Percentiles rank a stretch among this genome's conserved stretches.
These are phyloP conservation scores for Ceriops tagal DNA, from an alignment of 345 rosid genomes.

Conservation along the genomic window DNA sequence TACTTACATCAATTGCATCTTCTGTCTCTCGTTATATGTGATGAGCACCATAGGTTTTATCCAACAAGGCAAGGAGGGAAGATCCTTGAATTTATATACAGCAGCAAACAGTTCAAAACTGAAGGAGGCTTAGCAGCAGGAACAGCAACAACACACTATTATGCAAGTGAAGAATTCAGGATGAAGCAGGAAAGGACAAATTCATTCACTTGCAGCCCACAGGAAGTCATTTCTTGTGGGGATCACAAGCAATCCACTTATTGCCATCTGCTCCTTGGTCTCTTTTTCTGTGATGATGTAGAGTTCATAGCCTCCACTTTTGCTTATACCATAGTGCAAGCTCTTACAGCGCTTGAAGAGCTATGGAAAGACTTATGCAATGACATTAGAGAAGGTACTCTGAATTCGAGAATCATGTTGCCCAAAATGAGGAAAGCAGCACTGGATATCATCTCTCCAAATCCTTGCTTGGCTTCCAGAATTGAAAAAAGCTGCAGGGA, in stretches of 20 bases:
- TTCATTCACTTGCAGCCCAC: conserved; percentile 81
- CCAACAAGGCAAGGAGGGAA: conserved; percentile 78
- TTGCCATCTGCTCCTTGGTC: conserved; percentile 89
- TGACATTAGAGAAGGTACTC: conserved; percentile 56
- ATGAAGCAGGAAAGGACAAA: conserved; percentile 70
- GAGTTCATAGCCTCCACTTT: conserved; percentile 86
- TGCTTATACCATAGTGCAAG: conserved; percentile 79
- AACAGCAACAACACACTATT: conserved; percentile 91
- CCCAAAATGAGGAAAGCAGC: conserved; percentile 59
- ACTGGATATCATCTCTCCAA: conserved; percentile 47
- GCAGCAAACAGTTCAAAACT: conserved; percentile 74
- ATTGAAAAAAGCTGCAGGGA: conserved; percentile 49
- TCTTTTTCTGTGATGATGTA: conserved; percentile 47
- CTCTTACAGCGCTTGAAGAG: conserved; percentile 68
- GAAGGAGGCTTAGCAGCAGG: conserved; percentile 67
- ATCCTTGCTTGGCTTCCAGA: conserved; percentile 47
- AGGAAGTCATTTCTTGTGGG: conserved; percentile 68
- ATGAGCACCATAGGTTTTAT: conserved; percentile 41
- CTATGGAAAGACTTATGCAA: conserved; percentile 63
- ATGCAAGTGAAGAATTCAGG: conserved; percentile 79
- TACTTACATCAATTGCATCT: too few species aligned
- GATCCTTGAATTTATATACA: conserved; percentile 83
- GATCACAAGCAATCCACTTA: conserved; percentile 81
- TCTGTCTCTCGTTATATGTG: neutral
- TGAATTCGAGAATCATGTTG: conserved; percentile 51